Evolutionary conservation across 2,329 filamentous ascomycete genomes (phyloP), one percentile per base, ranked within the genome.

Genomic region (Aspergillus brunneoviolaceus): DNA sequence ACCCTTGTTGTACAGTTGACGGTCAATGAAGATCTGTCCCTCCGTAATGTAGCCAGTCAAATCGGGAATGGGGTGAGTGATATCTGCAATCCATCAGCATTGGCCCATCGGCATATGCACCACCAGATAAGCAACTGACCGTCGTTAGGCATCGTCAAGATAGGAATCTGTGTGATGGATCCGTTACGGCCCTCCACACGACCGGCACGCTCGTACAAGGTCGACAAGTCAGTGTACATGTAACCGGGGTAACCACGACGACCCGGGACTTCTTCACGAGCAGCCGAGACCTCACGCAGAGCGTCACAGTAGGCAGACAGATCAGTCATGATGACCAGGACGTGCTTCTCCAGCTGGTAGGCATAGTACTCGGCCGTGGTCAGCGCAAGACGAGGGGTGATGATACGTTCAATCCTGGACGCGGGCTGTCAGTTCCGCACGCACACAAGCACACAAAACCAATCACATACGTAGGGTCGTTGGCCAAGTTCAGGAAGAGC

Each of bases 191-290:
- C 96, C 73, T 92, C 84, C 54, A 99, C 95, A 90, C 95, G 95
- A 74, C 95, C 95, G 70, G 95, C 95, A 82, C 95, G 93, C 82
- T 99, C 95, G 84, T 99, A 99, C 72, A 99, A 97, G 74, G 95
- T 99, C 61, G 95, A 97, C 88, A 99, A 90, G 87, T 99, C 96
- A 69, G 95, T 99, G 85, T 99, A 99, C 95, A 99, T 99, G 86
- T 99, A 99, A 91, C 95, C 95, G 57, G 95, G 95, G 83, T 95
- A 99, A 86, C 95, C 95, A 88, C 95, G 94, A 79, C 95, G 94
- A 85, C 95, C 95, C 47, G 95, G 95, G 49, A 99, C 95, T 88
- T 99, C 95, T 85, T 99, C 95, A 82, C 95, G 88, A 56, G 95
- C 95, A 57, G 95, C 94, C 14, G 95, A 99, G 54, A 99, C 95